Conservation (phyloP, 1,139 yeast genomes). For the Debaryomyces subglobosus region DNA sequence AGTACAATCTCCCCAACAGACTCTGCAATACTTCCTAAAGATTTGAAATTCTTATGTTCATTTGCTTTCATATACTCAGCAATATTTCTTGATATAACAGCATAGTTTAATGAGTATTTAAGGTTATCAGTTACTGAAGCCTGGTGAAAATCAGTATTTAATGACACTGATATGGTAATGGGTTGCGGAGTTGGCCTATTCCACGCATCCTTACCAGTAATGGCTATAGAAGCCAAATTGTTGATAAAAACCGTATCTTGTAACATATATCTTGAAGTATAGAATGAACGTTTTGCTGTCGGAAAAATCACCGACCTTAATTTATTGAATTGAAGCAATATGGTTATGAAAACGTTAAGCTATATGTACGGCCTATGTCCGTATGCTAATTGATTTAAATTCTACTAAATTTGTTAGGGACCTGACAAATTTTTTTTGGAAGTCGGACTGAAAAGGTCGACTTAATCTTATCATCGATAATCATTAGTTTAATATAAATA, state of each 20-base stretch:
- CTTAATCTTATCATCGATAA: background rate
- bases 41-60: slow-evolving; percentile 51
- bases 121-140: slow-evolving; percentile 81
- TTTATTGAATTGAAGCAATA: slow-evolving; percentile 10
- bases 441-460: background rate
- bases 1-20: slow-evolving; percentile 52
- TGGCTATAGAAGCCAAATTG: slow-evolving; percentile 61
- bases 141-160: slow-evolving; percentile 67
- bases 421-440: background rate
- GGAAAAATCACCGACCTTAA: slow-evolving; percentile 24
- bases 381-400: background rate
- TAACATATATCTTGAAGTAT: slow-evolving; percentile 22
- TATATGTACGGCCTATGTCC: slow-evolving; percentile 1
- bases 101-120: slow-evolving; percentile 82
- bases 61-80: slow-evolving; percentile 51
- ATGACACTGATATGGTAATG: slow-evolving; percentile 57
- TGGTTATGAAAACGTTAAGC: slow-evolving; percentile 10
- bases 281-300: slow-evolving; percentile 19
- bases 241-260: slow-evolving; percentile 61
- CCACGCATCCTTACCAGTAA: slow-evolving; percentile 81
- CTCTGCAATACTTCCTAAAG: slow-evolving; percentile 60
- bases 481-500: no score
- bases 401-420: background rate
- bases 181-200: slow-evolving; percentile 72
- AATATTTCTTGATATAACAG: slow-evolving; percentile 72